A percentile compares a stretch with the other conserved stretches of the same genome.
These are phyloP conservation scores for Austroboletus niveus DNA, from an alignment of 1,284 basidiomycete species.

Conservation along the genomic window DNA sequence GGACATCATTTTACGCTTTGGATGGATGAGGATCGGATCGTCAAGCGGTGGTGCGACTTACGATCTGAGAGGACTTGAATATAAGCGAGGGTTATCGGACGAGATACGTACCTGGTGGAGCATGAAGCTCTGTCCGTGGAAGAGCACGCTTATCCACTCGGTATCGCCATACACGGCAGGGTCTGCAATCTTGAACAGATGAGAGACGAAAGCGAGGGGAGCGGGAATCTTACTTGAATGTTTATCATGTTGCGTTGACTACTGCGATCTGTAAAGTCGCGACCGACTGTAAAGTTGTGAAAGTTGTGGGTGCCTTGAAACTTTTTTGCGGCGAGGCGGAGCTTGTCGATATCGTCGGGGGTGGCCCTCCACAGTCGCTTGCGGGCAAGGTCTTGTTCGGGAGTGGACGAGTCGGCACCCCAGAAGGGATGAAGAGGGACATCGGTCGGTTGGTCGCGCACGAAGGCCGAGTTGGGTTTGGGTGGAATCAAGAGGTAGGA, in stretches of 20 bases:
- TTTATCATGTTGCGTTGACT: conserved; percentile 84
- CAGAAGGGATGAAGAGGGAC: conserved; percentile 47
- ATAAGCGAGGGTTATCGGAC: conserved; percentile 3
- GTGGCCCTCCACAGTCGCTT: conserved; percentile 71
- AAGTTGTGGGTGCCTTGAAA: conserved; percentile 92
- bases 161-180: conserved; percentile 86
- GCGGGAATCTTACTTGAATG: conserved; percentile 59
- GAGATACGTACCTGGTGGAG: conserved; percentile 75
- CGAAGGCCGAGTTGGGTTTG: conserved; percentile 69
- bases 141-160: conserved; percentile 93
- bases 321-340: conserved; percentile 58
- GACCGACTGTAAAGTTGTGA: conserved; percentile 94
- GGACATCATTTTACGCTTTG: conserved; percentile 96
- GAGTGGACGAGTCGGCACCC: conserved; percentile 38
- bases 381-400: conserved; percentile 54
- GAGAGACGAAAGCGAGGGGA: too few relatives aligned
- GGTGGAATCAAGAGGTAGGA: conserved; percentile 94
- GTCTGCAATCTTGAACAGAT: conserved; percentile 59
- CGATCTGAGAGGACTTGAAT: conserved; percentile 8
- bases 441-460: conserved; percentile 37
- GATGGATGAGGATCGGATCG: conserved; percentile 3
- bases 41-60: conserved; percentile 11
- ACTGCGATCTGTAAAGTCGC: conserved; percentile 80
- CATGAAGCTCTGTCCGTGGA: conserved; percentile 99
- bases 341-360: conserved; percentile 49